Base-by-base conservation (phyloP, 768 basidiomycete species). In the Chiua virens region DNA sequence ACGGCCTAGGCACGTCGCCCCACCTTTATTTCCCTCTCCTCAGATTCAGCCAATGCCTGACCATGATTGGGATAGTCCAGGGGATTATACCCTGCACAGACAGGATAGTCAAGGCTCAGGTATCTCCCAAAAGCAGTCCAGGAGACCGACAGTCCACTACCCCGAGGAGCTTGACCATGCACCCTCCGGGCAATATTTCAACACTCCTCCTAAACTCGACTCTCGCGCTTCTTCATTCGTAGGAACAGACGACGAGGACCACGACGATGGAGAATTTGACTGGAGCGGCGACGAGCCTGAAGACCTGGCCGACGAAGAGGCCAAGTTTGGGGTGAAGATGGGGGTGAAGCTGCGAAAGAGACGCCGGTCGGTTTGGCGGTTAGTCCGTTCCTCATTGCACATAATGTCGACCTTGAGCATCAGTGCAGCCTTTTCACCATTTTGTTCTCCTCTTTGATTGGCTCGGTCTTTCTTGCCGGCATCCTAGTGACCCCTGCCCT, bases 221-320 rank as follows among this genome's bases (percentile, higher is more conserved):
- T 71, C 73, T 23, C 67, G 63, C 23, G 55, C 64, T 22, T 57
- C 81, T 17, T 83, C 83, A 3, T 65, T 79, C 15, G 76, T 71
- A 25, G 76, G 69, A 36, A 80, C 79, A 4, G 84, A 86, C 44
- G 85, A 84, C 10, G 77, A 79, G 1, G 83, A 86, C 20, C 79
- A 79, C 11, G 76, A 79, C 0, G 73, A 67, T 0, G 69, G 77
- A 1, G 76, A 80, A n/a, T 88, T 83, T 52, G 84, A 91, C 63
- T 89, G 88, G 88, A 85, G 83, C 35, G 85, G 75, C 17, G 89
- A 91, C 55, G 88, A 88, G 48, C n/a, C n/a, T n/a, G n/a, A n/a
- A n/a, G 87, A 91, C 60, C 72, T 92, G 17, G 79, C 76, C 0
- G 83, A 89, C 53, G 77, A 86, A 60, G 85, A 86, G 55, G 80